Conservation (phyloP, 345 rosid species). For the Linum tenue region DNA sequence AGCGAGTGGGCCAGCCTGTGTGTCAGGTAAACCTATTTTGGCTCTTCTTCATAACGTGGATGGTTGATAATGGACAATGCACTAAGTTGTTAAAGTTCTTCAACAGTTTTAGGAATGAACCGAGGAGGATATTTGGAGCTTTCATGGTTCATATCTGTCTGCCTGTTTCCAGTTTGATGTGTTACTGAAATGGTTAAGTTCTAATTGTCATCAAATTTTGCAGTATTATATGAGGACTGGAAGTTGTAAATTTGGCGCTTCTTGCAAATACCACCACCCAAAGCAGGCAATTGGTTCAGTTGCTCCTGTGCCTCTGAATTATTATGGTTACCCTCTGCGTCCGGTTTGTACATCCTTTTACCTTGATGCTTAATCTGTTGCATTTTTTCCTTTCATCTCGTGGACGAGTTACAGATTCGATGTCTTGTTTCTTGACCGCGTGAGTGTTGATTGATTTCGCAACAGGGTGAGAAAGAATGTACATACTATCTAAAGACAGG, state of each 20-base stretch:
- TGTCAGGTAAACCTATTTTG: slow-evolving; percentile 53
- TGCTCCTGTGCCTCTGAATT: slow-evolving; percentile 41
- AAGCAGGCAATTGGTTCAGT: slow-evolving; percentile 56
- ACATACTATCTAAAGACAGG: slow-evolving; percentile 78
- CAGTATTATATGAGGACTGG: slow-evolving; percentile 89
- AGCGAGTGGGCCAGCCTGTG: slow-evolving; percentile 61
- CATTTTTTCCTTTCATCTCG: neutral
- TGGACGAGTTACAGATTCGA: neutral
- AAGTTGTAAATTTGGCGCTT: slow-evolving; percentile 81
- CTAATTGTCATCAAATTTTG: slow-evolving; percentile 10
- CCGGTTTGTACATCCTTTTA: slow-evolving; percentile 47
- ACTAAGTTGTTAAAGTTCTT: slow-evolving; percentile 8
- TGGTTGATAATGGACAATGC: slow-evolving; percentile 13
- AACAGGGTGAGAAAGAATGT: slow-evolving; percentile 88
- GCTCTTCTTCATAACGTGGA: slow-evolving; percentile 1
- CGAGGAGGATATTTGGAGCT: neutral
- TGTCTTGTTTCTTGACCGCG: slow-evolving; percentile 7
- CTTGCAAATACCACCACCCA: slow-evolving; percentile 92
- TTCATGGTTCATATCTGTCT: no score
- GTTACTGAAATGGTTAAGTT: neutral
- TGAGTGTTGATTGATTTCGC: slow-evolving; percentile 5
- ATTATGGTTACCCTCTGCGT: slow-evolving; percentile 73
- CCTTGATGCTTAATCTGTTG: neutral
- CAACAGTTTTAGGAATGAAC: neutral
- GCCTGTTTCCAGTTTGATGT: slow-evolving; percentile 2